phyloP scores from a whole-genome alignment of 441 rosid species.

The Brassica hybrid region DNA sequence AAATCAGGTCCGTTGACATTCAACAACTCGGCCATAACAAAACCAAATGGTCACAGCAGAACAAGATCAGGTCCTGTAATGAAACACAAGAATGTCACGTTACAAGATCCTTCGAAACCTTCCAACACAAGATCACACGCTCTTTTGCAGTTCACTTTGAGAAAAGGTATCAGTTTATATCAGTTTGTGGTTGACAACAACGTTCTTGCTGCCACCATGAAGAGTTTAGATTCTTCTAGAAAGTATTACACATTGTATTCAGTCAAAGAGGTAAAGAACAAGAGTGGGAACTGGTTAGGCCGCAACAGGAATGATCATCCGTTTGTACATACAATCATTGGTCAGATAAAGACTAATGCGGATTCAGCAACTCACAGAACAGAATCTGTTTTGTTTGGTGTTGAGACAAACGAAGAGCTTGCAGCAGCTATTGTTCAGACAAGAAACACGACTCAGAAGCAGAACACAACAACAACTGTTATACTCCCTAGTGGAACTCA shows the following conservation, averaged over 20 bases:
- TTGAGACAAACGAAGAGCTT: slow-evolving; percentile 64
- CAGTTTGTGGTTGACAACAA: slow-evolving; percentile 75
- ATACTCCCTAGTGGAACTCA: slow-evolving; percentile 81
- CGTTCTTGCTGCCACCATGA: slow-evolving; percentile 86
- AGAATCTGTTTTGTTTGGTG: slow-evolving; percentile 71
- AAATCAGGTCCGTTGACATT: slow-evolving; percentile 73
- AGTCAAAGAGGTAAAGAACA: slow-evolving; percentile 68
- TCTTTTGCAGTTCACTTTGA: slow-evolving; percentile 71
- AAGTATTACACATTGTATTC: slow-evolving; percentile 72
- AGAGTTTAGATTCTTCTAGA: slow-evolving; percentile 54
- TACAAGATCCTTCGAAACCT: slow-evolving; percentile 36
- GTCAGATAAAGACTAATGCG: slow-evolving; percentile 66
- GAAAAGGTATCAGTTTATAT: slow-evolving; percentile 78
- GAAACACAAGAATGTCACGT: slow-evolving; percentile 35
- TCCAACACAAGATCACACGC: slow-evolving; percentile 51
- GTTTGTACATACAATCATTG: slow-evolving; percentile 63
- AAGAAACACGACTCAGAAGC: slow-evolving; percentile 23
- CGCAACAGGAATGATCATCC: slow-evolving; percentile 59
- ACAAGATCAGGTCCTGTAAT: slow-evolving; percentile 70
- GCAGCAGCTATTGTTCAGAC: slow-evolving; percentile 70
- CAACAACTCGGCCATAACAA: slow-evolving; percentile 49
- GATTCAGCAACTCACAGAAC: slow-evolving; percentile 44
- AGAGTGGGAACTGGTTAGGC: slow-evolving; percentile 68
- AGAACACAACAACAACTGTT: slow-evolving; percentile 46
- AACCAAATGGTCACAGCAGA: slow-evolving; percentile 37